Evolutionary conservation across 2,329 filamentous ascomycete species (phyloP).

Genomic region (Ophiocordyceps camponoti-rufipedis): DNA sequence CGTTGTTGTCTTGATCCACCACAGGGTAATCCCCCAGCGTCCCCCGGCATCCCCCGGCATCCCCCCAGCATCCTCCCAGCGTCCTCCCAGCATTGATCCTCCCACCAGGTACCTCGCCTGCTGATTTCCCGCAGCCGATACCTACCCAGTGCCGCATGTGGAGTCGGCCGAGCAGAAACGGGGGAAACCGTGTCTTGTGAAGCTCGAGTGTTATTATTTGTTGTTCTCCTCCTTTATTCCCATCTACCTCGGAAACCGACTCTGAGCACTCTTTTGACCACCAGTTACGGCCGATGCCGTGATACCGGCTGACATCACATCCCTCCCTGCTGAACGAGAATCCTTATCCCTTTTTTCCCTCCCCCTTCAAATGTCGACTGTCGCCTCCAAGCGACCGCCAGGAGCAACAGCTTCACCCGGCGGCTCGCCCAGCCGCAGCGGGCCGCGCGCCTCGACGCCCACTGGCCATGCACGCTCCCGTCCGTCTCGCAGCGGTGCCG

Average conservation of each 20-base stretch:
- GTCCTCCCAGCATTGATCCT: too few species aligned
- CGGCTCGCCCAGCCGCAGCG: conserved; percentile 19
- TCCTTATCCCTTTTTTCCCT: neutral
- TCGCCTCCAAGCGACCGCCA: conserved; percentile 33
- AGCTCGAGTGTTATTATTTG: neutral
- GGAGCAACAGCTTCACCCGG: conserved; percentile 13
- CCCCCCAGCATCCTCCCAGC: too few species aligned
- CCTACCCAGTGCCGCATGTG: neutral
- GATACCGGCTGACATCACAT: neutral
- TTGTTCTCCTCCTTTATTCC: neutral
- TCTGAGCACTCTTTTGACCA: neutral
- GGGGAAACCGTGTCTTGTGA: neutral
- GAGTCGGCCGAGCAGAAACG: neutral
- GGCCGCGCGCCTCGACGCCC: conserved; percentile 25
- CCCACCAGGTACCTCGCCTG: neutral
- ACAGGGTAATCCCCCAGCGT: too few species aligned
- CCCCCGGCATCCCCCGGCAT: too few species aligned
- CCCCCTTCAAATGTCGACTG: conserved; percentile 26
- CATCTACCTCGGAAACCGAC: too few species aligned
- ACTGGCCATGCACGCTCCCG: conserved; percentile 34
- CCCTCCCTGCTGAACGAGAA: too few species aligned
- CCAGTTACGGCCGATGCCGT: neutral
- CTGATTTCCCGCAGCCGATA: neutral
- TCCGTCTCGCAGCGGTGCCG: conserved; percentile 45
- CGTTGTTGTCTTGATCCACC: neutral